These are phyloP conservation scores for Oryza coarctata DNA, from an alignment of 176 grass and related monocot genomes.

Conservation along the genomic window DNA sequence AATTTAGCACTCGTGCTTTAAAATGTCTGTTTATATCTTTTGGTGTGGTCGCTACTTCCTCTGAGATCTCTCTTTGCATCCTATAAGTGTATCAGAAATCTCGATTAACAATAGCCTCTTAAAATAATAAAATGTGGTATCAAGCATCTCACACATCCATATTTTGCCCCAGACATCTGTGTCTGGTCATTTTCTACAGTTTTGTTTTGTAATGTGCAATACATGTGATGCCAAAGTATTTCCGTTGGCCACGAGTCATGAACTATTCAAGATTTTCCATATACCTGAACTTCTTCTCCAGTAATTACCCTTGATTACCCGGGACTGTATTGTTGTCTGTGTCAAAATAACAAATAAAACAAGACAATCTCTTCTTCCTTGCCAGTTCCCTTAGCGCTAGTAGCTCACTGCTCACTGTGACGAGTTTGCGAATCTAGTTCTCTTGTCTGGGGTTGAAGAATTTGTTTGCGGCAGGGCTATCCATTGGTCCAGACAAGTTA, in stretches of 20 bases:
- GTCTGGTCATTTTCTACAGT: neutral
- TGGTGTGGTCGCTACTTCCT: constrained; percentile 5
- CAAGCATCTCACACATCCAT: constrained; percentile 1
- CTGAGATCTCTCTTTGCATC: neutral
- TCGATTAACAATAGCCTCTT: constrained; percentile 8
- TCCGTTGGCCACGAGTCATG: neutral
- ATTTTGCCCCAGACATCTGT: constrained; percentile 3
- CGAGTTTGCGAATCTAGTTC: neutral
- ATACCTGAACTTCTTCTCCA: neutral
- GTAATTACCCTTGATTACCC: neutral
- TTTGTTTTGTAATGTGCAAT: neutral
- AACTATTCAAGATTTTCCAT: neutral
- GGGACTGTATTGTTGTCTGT: neutral
- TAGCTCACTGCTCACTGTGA: neutral
- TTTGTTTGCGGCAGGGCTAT: neutral
- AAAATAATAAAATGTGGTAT: neutral
- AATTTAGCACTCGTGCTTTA: constrained; percentile 7
- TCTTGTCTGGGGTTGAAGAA: neutral
- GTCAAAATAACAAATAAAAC: neutral
- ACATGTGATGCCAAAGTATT: neutral
- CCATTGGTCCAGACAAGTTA: neutral
- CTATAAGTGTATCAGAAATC: constrained; percentile 11
- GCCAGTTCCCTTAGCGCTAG: neutral
- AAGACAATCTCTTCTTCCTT: neutral
- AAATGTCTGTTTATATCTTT: constrained; percentile 12